phyloP scores from a whole-genome alignment of 768 basidiomycete genomes.

The Mycena olivaceomarginata region DNA sequence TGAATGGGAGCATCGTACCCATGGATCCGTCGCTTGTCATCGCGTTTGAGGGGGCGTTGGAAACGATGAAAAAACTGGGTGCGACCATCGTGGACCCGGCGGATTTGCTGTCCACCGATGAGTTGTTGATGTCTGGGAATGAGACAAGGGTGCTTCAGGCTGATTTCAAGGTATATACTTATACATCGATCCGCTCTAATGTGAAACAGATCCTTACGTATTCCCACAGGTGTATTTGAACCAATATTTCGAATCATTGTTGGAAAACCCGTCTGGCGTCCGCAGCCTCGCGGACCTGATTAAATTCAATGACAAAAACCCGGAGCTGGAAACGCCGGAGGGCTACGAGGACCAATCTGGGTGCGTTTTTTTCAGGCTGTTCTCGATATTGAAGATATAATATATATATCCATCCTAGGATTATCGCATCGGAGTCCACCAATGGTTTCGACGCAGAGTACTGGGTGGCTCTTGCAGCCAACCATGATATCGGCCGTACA shows the following conservation, averaged over 20 bases:
- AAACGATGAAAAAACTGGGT: conserved; percentile 61
- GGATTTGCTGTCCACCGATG: conserved; percentile 73
- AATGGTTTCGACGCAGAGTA: conserved; percentile 65
- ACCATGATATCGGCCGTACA: conserved; percentile 68
- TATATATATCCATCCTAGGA: conserved; percentile 45
- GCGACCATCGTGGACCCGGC: conserved; percentile 77
- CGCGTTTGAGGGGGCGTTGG: conserved; percentile 63
- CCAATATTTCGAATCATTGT: conserved; percentile 66
- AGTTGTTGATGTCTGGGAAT: conserved; percentile 67
- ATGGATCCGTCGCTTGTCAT: conserved; percentile 57
- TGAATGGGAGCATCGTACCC: conserved; percentile 54
- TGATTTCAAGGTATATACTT: conserved; percentile 75
- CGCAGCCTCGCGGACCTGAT: conserved; percentile 75
- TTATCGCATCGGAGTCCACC: conserved; percentile 61
- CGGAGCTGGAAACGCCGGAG: conserved; percentile 66
- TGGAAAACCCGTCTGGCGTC: conserved; percentile 74
- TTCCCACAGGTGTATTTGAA: conserved; percentile 69
- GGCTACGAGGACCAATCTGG: conserved; percentile 61
- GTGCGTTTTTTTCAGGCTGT: conserved; percentile 47
- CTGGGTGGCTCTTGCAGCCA: conserved; percentile 63
- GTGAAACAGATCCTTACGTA: neutral
- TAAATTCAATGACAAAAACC: conserved; percentile 71
- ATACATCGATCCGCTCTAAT: too few species aligned
- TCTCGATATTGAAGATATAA: too few species aligned
- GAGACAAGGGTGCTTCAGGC: conserved; percentile 70